Base-by-base conservation (phyloP, 75 land plant species). In the Pinus tabuliformis region DNA sequence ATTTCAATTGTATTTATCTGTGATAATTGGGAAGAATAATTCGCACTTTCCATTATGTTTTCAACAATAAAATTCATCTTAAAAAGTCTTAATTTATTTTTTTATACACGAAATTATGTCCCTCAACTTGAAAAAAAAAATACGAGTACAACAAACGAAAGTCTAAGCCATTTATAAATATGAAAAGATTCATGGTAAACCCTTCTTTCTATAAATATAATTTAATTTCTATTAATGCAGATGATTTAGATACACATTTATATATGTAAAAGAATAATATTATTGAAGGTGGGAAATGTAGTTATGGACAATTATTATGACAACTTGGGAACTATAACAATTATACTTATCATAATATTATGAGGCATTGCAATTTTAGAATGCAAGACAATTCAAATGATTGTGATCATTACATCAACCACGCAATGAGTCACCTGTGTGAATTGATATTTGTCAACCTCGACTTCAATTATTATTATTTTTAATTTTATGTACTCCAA, bases 301-400 rank as follows among this genome's bases (percentile, higher is more conserved):
- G 91, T 92, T 36, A 83, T 86, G 54, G 93, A 92, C 75, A 72
- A 81, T 73, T 88, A 88, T 74, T 83, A 89, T 70, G 95, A 92
- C 81, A 86, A 84, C 54, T 28, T 92, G 57, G 95, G 95, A 2
- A 59, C 42, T 61, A 52, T 85, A 6, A 80, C 83, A 81, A 85
- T 26, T 15, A 71, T 7, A 70, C 86, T 39, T 83, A 83, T 45
- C 22, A 17, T 4, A 22, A 58, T 14, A 68, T 85, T 52, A 54
- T 75, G 21, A 57, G 33, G 22, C 36, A 2, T 11, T 85, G 87
- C 71, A 76, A 85, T 76, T 81, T 85, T 59, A 70, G 73, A 62
- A 42, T 74, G 59, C 78, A 61, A 24, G 57, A 85, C 26, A 57
- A 33, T n/a, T 33, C 77, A 52, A 16, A 20, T 17, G 36, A 61